Conservation (phyloP, 768 basidiomycete species). For the Asterophora parasitica region DNA sequence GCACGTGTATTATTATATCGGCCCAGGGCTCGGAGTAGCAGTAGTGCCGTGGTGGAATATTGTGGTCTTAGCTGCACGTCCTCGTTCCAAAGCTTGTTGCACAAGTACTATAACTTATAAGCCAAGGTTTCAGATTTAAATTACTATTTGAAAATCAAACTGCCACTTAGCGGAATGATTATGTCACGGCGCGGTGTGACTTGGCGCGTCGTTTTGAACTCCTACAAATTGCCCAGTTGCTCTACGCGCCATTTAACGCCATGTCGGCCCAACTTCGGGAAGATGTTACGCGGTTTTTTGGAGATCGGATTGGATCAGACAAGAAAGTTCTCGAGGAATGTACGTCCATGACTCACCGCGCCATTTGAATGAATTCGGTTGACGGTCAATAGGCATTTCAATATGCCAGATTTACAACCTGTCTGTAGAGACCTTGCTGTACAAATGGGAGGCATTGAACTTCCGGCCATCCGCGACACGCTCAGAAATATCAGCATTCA, state of each 20-base stretch:
- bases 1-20: slow-evolving; percentile 30
- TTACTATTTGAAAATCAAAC: background rate
- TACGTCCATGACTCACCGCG: slow-evolving; percentile 19
- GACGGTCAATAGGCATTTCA: slow-evolving; percentile 44
- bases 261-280: slow-evolving; percentile 20
- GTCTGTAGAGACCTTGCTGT: slow-evolving; percentile 48
- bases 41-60: slow-evolving; percentile 11
- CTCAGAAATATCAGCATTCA: slow-evolving; percentile 35
- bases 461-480: slow-evolving; percentile 30
- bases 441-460: slow-evolving; percentile 64
- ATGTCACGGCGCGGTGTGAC: slow-evolving; percentile 4
- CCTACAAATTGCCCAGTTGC: no score
- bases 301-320: slow-evolving; percentile 27
- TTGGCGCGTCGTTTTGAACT: slow-evolving; percentile 9
- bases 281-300: slow-evolving; percentile 25
- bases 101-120: background rate
- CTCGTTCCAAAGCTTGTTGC: slow-evolving; percentile 6
- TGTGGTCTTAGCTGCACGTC: slow-evolving; percentile 13
- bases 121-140: slow-evolving; percentile 16
- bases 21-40: slow-evolving; percentile 15
- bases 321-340: slow-evolving; percentile 50
- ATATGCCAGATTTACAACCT: slow-evolving; percentile 63
- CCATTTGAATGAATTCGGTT: background rate
- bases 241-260: background rate
- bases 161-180: background rate